A percentile compares a stretch with the other conserved stretches of the same genome.
Evolutionary conservation across 1,139 yeast genomes (phyloP).

Genomic region (Candida labiduridarum): DNA sequence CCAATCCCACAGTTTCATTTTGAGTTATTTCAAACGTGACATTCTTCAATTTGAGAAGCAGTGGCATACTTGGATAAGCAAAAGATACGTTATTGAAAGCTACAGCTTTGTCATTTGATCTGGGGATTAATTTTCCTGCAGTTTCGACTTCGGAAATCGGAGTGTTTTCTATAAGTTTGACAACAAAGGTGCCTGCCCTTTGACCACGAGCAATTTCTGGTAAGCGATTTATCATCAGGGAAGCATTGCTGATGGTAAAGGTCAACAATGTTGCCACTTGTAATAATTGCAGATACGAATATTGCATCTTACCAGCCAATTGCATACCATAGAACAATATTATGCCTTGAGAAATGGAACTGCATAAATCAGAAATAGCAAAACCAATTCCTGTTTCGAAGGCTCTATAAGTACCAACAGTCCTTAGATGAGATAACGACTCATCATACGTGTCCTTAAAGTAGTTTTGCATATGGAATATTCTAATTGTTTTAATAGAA

Average conservation of each 20-base stretch:
- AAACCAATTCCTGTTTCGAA: constrained; percentile 64
- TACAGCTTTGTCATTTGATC: constrained; percentile 25
- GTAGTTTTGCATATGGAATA: constrained; percentile 51
- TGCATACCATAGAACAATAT: constrained; percentile 76
- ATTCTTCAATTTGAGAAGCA: constrained; percentile 32
- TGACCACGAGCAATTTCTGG: constrained; percentile 79
- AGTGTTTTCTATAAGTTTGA: constrained; percentile 41
- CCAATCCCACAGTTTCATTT: constrained; percentile 60
- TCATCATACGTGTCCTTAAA: constrained; percentile 43
- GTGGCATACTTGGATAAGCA: constrained; percentile 40
- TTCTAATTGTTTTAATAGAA: constrained; percentile 65
- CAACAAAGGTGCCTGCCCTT: constrained; percentile 63
- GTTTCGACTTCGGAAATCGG: constrained; percentile 32
- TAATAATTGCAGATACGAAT: constrained; percentile 58
- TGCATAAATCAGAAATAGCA: constrained; percentile 55
- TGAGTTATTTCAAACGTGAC: constrained; percentile 42
- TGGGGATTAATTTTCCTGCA: constrained; percentile 26
- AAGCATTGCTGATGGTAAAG: constrained; percentile 70
- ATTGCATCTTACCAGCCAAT: constrained; percentile 59
- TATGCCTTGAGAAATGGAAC: constrained; percentile 66
- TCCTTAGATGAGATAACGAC: constrained; percentile 28
- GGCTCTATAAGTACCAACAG: constrained; percentile 51
- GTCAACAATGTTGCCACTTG: constrained; percentile 72
- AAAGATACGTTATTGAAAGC: constrained; percentile 49
- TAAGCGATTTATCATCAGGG: constrained; percentile 58